Evolutionary conservation across 192 early-diverging fungal genomes (phyloP).

Genomic region (Pilaira anomala): DNA sequence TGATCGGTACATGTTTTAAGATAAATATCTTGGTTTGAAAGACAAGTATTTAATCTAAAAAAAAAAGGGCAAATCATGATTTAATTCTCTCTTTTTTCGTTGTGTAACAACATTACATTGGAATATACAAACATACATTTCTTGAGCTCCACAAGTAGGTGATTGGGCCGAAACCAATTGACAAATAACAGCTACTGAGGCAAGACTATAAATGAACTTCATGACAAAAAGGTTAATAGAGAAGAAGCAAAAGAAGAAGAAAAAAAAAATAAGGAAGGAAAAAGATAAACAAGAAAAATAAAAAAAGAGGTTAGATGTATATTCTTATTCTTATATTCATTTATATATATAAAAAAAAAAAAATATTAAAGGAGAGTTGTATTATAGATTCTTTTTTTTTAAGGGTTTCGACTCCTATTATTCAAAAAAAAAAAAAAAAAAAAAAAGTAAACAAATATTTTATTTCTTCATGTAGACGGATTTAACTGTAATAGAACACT

Average conservation of each 20-base stretch:
- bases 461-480: background rate
- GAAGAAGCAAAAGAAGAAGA: background rate
- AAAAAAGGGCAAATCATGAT: too few species aligned
- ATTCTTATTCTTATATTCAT: too few species aligned
- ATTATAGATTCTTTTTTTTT: too few species aligned
- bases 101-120: background rate
- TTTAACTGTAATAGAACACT: constrained; percentile 3
- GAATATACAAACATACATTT: constrained; percentile 22
- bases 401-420: too few species aligned
- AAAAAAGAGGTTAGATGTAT: background rate
- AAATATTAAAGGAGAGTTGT: too few species aligned
- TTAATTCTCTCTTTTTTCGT: background rate
- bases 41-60: constrained; percentile 11
- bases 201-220: constrained; percentile 4
- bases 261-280: background rate
- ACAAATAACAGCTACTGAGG: background rate
- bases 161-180: constrained; percentile 7
- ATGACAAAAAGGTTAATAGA: background rate
- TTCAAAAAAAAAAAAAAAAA: background rate
- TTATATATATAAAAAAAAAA: background rate
- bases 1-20: constrained; percentile 19
- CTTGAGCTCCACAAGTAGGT: constrained; percentile 20
- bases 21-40: constrained; percentile 27
- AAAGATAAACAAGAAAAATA: background rate
- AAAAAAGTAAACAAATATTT: constrained; percentile 2